A percentile compares a stretch with the other conserved stretches of the same genome.
These are phyloP conservation scores for Millerozyma miso DNA, from an alignment of 805 yeast species.

Conservation along the genomic window DNA sequence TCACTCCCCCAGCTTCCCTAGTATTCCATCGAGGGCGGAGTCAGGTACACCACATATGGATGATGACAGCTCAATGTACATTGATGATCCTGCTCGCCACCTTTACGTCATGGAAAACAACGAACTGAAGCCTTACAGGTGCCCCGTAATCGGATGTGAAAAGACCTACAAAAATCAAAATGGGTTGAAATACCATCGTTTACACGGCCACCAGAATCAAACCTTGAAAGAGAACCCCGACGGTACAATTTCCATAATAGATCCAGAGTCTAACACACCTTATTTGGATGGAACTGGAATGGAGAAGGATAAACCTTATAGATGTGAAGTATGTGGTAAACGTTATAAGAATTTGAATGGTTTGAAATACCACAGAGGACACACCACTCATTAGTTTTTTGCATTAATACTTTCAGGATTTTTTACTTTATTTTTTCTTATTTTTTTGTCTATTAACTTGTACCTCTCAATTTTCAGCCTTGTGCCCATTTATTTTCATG, in stretches of 20 bases:
- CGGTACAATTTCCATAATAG: conserved; percentile 88
- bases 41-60: conserved; percentile 39
- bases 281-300: conserved; percentile 90
- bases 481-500: background rate
- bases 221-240: conserved; percentile 85
- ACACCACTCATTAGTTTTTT: conserved; percentile 83
- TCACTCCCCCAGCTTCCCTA: conserved; percentile 11
- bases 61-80: conserved; percentile 69
- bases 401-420: conserved; percentile 5
- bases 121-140: conserved; percentile 91
- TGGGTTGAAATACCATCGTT: conserved; percentile 90
- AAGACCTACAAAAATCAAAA: conserved; percentile 97
- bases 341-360: conserved; percentile 95
- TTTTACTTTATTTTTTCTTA: background rate
- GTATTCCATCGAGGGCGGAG: conserved; percentile 15
- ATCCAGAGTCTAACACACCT: conserved; percentile 85
- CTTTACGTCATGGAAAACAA: conserved; percentile 87
- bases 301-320: conserved; percentile 96
- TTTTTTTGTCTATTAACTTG: background rate
- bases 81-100: conserved; percentile 96
- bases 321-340: conserved; percentile 98
- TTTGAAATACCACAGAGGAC: conserved; percentile 94
- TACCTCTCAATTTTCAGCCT: background rate
- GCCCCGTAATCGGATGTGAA: conserved; percentile 98
- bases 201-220: conserved; percentile 97